Evolutionary conservation across 495 filamentous ascomycete genomes (phyloP).

Genomic region (Annulohypoxylon moriforme): DNA sequence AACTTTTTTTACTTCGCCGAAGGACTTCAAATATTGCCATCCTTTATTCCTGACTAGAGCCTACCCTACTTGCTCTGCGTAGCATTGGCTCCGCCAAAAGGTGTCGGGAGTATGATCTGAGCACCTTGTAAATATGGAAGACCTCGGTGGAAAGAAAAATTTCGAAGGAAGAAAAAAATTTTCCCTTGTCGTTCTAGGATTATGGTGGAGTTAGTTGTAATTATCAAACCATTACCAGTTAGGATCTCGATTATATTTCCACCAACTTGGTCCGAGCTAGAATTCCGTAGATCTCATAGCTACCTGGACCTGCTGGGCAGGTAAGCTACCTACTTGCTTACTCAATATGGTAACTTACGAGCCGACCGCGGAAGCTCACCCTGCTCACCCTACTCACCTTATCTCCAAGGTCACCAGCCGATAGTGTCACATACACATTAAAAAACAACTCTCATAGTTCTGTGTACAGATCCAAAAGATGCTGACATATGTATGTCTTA

Average conservation of each 20-base stretch:
- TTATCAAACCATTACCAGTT: slow-evolving; percentile 18
- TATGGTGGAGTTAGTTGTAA: slow-evolving; percentile 18
- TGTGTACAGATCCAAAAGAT: neutral
- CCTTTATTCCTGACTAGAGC: neutral
- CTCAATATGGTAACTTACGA: slow-evolving; percentile 1
- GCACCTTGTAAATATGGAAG: slow-evolving; percentile 13
- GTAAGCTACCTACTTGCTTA: slow-evolving; percentile 4
- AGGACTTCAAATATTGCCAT: neutral
- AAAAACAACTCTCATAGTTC: neutral
- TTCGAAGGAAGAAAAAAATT: slow-evolving; percentile 20
- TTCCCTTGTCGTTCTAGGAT: slow-evolving; percentile 23
- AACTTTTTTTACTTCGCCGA: neutral
- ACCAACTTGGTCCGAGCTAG: slow-evolving; percentile 23
- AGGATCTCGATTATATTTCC: slow-evolving; percentile 16
- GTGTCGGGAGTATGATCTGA: slow-evolving; percentile 14
- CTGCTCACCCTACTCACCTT: neutral
- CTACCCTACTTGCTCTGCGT: neutral
- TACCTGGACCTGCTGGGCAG: neutral
- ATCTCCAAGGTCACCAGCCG: slow-evolving; percentile 1
- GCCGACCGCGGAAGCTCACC: slow-evolving; percentile 5
- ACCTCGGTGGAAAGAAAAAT: slow-evolving; percentile 18
- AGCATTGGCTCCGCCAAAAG: slow-evolving; percentile 4
- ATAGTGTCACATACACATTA: neutral
- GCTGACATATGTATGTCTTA: slow-evolving; percentile 12
- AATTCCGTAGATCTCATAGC: slow-evolving; percentile 12